Evolutionary conservation across 164 flowering plant species (phyloP).

Genomic region (Nelumbo lutea): DNA sequence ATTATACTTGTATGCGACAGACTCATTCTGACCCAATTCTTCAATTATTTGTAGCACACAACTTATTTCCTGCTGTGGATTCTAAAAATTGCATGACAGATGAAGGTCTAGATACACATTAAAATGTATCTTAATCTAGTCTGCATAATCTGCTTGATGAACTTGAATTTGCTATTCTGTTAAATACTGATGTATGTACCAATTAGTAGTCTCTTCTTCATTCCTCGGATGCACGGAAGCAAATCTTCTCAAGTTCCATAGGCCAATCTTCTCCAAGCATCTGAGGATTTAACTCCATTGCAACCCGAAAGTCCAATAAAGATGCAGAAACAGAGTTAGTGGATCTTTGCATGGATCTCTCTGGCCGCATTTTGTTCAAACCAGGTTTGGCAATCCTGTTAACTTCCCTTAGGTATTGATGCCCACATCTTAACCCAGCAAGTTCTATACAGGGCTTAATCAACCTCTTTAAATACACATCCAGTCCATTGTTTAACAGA

Average conservation of each 20-base stretch:
- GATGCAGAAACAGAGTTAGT: constrained; percentile 23
- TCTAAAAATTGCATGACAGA: constrained; percentile 4
- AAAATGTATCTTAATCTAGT: constrained; percentile 6
- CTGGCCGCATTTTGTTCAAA: constrained; percentile 21
- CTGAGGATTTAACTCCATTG: constrained; percentile 68
- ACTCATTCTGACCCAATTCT: constrained; percentile 25
- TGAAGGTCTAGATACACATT: constrained; percentile 9
- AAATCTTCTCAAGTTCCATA: constrained; percentile 57
- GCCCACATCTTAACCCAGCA: constrained; percentile 39
- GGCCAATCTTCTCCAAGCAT: constrained; percentile 83
- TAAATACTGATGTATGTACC: constrained; percentile 21
- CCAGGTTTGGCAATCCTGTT: constrained; percentile 13
- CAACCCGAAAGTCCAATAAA: constrained; percentile 48
- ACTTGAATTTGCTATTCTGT: not conserved
- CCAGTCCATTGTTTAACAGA: constrained; percentile 65
- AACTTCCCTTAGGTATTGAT: constrained; percentile 18
- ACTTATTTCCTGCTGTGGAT: constrained; percentile 13
- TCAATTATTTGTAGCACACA: constrained; percentile 6
- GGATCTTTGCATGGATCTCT: constrained; percentile 19
- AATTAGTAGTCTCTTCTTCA: constrained; percentile 25
- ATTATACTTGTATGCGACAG: constrained; percentile 33
- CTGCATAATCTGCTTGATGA: constrained; percentile 5
- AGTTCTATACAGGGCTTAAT: constrained; percentile 62
- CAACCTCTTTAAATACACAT: constrained; percentile 63
- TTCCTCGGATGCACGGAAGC: constrained; percentile 21